These are phyloP conservation scores for Trichosanthes truncata DNA, from an alignment of 306 rosid species.

Conservation along the genomic window DNA sequence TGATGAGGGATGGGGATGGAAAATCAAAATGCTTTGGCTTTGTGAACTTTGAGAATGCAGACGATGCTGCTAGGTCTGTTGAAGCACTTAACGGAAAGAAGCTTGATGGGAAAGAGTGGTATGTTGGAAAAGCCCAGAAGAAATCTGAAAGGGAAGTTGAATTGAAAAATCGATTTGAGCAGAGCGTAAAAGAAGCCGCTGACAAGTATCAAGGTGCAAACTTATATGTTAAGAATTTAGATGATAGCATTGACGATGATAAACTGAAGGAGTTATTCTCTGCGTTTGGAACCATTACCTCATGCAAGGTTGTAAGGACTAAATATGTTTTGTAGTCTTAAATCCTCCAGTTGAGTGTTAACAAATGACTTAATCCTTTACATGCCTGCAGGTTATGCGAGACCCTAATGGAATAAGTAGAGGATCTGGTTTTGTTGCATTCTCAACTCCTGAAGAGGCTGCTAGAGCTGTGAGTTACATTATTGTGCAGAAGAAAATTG, in stretches of 20 bases:
- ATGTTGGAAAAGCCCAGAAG: slow-evolving; percentile 91
- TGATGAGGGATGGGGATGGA: slow-evolving; percentile 94
- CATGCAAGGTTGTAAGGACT: slow-evolving; percentile 61
- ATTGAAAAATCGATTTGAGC: slow-evolving; percentile 64
- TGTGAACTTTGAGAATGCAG: slow-evolving; percentile 80
- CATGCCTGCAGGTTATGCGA: slow-evolving; percentile 67
- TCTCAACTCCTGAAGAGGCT: slow-evolving; percentile 94
- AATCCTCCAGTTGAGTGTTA: slow-evolving; percentile 1
- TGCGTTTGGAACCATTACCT: slow-evolving; percentile 65
- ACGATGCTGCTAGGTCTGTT: slow-evolving; percentile 76
- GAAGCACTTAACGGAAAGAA: slow-evolving; percentile 71
- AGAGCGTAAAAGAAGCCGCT: slow-evolving; percentile 83
- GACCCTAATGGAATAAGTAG: slow-evolving; percentile 92
- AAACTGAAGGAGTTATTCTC: slow-evolving; percentile 71
- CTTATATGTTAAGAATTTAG: slow-evolving; percentile 74
- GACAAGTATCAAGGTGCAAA: slow-evolving; percentile 91
- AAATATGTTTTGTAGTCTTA: background rate
- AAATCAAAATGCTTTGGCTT: slow-evolving; percentile 95
- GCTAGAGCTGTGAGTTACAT: slow-evolving; percentile 73
- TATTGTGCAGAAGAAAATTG: background rate
- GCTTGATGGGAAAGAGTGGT: slow-evolving; percentile 79
- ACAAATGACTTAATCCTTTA: slow-evolving; percentile 7
- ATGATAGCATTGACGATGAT: slow-evolving; percentile 65
- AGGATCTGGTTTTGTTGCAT: slow-evolving; percentile 96
- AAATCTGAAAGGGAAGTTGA: slow-evolving; percentile 87